Conservation (phyloP, 495 filamentous ascomycete species). For the Aspergillus funiculosus region DNA sequence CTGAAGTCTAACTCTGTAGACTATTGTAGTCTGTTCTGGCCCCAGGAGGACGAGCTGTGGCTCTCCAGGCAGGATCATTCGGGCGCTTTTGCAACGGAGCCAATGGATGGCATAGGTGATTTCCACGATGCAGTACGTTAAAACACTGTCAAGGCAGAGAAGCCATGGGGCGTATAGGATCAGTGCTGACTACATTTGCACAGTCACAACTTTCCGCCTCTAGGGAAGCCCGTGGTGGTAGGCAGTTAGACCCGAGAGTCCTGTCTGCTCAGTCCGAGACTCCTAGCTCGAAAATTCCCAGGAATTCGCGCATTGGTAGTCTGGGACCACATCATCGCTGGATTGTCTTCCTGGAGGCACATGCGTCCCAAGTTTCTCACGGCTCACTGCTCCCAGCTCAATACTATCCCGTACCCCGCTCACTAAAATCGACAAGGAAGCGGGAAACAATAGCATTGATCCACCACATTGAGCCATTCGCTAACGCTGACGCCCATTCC, state of each 20-base stretch:
- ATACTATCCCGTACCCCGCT: constrained; percentile 15
- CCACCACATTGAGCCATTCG: constrained; percentile 12
- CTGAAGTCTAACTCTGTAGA: neutral
- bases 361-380: no score
- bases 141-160: no score
- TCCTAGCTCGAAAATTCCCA: neutral
- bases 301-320: neutral
- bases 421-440: constrained; percentile 5
- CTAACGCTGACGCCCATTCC: constrained; percentile 6
- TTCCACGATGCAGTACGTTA: no score
- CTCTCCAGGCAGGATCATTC: no score
- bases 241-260: neutral
- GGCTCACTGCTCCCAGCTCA: no score
- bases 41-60: no score
- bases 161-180: no score
- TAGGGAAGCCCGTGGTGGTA: neutral
- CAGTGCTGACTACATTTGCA: no score
- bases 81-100: no score
- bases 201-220: neutral
- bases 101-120: no score
- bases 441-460: constrained; percentile 8
- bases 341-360: neutral
- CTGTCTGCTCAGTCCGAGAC: neutral
- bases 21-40: neutral
- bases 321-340: no score